Conservation (phyloP, 805 yeast species). For the Wickerhamomyces bisporus region DNA sequence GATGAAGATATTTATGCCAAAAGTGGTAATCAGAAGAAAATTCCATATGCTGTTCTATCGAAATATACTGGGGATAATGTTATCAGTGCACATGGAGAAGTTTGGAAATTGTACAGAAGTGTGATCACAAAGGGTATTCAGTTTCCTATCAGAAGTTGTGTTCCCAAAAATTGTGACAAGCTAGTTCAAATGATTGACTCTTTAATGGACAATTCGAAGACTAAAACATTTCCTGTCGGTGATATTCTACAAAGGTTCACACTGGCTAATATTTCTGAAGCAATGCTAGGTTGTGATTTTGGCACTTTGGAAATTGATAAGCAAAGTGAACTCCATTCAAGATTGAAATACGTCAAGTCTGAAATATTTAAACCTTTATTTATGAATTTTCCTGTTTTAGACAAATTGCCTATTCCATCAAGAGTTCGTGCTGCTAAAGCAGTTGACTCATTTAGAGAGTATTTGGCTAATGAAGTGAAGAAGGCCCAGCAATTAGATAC, state of each 20-base stretch:
- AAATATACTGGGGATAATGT: constrained; percentile 57
- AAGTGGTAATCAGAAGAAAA: constrained; percentile 56
- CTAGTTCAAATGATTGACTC: constrained; percentile 26
- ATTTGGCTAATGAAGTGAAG: constrained; percentile 31
- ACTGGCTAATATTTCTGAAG: constrained; percentile 45
- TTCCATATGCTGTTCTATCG: constrained; percentile 49
- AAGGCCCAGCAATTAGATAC: constrained; percentile 19
- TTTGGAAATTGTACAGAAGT: constrained; percentile 45
- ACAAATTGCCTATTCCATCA: constrained; percentile 42
- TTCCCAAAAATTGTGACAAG: constrained; percentile 32
- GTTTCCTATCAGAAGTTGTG: constrained; percentile 38
- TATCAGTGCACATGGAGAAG: constrained; percentile 50
- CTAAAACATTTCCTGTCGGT: constrained; percentile 24
- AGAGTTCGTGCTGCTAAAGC: constrained; percentile 38
- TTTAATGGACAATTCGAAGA: constrained; percentile 7
- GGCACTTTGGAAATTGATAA: constrained; percentile 29
- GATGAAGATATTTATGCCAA: constrained; percentile 48
- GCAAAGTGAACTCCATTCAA: constrained; percentile 31
- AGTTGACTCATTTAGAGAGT: constrained; percentile 36
- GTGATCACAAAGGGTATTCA: constrained; percentile 43
- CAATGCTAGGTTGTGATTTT: constrained; percentile 46
- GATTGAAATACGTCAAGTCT: constrained; percentile 39
- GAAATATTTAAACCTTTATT: constrained; percentile 52
- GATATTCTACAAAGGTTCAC: constrained; percentile 43
- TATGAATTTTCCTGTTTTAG: constrained; percentile 52